phyloP scores from a whole-genome alignment of 768 basidiomycete species.

The Tylopilus sp. region DNA sequence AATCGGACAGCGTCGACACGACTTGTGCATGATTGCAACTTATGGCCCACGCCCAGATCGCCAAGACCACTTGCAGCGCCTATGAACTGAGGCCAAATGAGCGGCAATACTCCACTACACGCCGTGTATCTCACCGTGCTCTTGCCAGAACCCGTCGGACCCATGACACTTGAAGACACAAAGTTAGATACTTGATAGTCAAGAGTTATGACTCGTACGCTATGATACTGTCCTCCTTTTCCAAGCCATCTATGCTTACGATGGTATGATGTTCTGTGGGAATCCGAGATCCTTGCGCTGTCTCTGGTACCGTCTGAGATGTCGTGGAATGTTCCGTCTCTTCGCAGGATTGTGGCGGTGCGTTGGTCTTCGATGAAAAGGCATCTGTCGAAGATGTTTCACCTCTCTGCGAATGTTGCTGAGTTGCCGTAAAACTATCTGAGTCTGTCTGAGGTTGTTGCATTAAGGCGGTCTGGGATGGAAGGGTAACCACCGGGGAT shows the following conservation, averaged over 20 bases:
- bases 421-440: no score
- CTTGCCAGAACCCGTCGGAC: conserved; percentile 17
- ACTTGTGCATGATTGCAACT: conserved; percentile 8
- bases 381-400: no score
- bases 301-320: neutral
- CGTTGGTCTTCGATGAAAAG: no score
- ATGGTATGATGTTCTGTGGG: neutral
- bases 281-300: neutral
- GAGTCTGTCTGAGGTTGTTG: no score
- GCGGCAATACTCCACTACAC: neutral
- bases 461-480: no score
- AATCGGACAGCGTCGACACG: conserved; percentile 5
- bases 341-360: no score
- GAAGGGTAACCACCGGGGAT: no score
- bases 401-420: no score
- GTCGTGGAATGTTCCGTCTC: no score
- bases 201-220: conserved; percentile 5
- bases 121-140: conserved; percentile 11
- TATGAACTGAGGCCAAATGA: conserved; percentile 12
- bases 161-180: conserved; percentile 13
- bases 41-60: conserved; percentile 4
- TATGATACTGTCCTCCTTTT: conserved; percentile 6
- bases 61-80: neutral
- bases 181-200: neutral
- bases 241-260: neutral